phyloP scores from a whole-genome alignment of 768 basidiomycete species.

The Macrocybe gigantea region DNA sequence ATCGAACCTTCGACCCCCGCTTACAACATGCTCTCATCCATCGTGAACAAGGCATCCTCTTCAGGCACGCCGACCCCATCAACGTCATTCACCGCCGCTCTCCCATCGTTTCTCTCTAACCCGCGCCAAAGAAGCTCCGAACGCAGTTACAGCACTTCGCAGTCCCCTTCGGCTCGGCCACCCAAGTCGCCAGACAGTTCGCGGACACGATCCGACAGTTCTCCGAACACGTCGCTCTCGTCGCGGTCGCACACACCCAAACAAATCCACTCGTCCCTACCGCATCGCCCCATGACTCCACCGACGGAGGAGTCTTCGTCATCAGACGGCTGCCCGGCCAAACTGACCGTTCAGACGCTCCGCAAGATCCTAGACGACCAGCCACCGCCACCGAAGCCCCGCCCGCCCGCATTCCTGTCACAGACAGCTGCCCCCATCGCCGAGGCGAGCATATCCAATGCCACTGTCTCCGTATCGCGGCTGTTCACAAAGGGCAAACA shows the following conservation, averaged over 20 bases:
- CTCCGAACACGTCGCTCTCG: constrained; percentile 7
- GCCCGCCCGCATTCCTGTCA: constrained; percentile 32
- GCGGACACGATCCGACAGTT: constrained; percentile 4
- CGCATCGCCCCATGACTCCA: constrained; percentile 44
- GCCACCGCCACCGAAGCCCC: constrained; percentile 23
- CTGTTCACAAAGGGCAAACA: constrained; percentile 59
- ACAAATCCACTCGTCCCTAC: constrained; percentile 15
- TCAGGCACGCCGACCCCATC: constrained; percentile 20
- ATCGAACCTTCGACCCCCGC: constrained; percentile 47
- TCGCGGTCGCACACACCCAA: constrained; percentile 26
- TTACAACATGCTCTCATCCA: constrained; percentile 55
- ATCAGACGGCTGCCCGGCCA: constrained; percentile 48
- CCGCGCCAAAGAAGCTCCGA: constrained; percentile 24
- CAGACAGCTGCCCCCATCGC: constrained; percentile 49
- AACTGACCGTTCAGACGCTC: constrained; percentile 58
- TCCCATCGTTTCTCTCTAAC: constrained; percentile 24
- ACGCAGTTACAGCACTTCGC: constrained; percentile 9
- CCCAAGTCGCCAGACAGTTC: constrained; percentile 9
- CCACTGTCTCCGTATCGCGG: constrained; percentile 76
- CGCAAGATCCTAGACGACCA: constrained; percentile 65
- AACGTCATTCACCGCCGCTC: constrained; percentile 18
- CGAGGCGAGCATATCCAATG: constrained; percentile 57
- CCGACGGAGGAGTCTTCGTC: constrained; percentile 58
- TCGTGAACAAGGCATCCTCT: constrained; percentile 33
- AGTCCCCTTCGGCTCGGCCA: constrained; percentile 7